A percentile compares a stretch with the other conserved stretches of the same genome.
These are phyloP conservation scores for Cercospora zeae-maydis DNA, from an alignment of 2,329 filamentous ascomycete species.

Conservation along the genomic window DNA sequence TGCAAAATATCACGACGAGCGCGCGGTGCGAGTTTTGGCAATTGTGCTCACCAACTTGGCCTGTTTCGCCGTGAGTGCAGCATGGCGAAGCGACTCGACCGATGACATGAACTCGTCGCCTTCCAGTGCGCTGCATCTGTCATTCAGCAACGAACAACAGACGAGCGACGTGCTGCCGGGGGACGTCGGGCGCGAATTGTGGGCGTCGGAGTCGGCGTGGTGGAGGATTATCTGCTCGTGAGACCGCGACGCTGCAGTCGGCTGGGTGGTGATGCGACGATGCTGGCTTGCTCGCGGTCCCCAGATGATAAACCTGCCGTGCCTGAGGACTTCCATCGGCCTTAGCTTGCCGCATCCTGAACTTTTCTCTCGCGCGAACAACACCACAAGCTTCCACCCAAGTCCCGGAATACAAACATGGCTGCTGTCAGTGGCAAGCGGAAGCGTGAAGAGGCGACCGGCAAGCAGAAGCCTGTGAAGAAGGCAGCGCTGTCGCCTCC, in stretches of 20 bases:
- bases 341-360: not conserved
- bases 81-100: slow-evolving; percentile 38
- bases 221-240: slow-evolving; percentile 6
- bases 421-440: slow-evolving; percentile 5
- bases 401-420: not conserved
- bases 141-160: slow-evolving; percentile 36
- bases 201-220: not conserved
- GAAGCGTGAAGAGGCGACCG: slow-evolving; percentile 9
- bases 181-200: not conserved
- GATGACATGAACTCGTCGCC: slow-evolving; percentile 46
- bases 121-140: slow-evolving; percentile 47
- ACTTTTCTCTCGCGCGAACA: not conserved
- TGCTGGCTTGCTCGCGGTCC: not conserved
- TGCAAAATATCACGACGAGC: not conserved
- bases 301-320: not conserved
- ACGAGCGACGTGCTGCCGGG: slow-evolving; percentile 19
- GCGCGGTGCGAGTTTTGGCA: slow-evolving; percentile 2
- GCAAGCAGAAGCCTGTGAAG: slow-evolving; percentile 15
- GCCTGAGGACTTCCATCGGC: not conserved
- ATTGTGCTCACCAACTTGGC: slow-evolving; percentile 8
- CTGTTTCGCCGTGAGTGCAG: slow-evolving; percentile 11
- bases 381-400: not conserved
- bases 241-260: slow-evolving; percentile 3
- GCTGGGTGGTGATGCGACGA: slow-evolving; percentile 2
- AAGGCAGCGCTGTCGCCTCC: slow-evolving; percentile 3